Evolutionary conservation across 208 protist species (phyloP).

Genomic region (Crithidia thermophila): DNA sequence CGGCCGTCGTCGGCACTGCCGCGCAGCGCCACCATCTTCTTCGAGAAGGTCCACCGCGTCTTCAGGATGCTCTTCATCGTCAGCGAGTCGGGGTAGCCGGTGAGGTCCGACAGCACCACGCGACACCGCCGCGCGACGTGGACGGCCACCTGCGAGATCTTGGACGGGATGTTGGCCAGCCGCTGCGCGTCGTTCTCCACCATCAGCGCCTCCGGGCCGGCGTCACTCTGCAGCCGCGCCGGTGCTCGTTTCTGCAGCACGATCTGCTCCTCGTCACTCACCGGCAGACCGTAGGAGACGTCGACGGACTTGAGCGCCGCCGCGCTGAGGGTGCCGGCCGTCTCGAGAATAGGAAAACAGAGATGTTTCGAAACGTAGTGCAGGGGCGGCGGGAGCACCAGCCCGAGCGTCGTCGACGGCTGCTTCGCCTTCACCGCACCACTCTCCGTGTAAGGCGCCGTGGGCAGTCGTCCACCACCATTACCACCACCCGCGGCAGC

Average conservation of each 20-base stretch:
- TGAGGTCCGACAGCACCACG: constrained; percentile 76
- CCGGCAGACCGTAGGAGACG: constrained; percentile 78
- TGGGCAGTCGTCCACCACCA: too few relatives aligned
- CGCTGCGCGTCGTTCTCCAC: constrained; percentile 83
- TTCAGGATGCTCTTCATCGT: constrained; percentile 68
- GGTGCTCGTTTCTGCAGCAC: constrained; percentile 71
- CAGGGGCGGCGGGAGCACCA: constrained; percentile 71
- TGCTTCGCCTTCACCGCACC: not conserved
- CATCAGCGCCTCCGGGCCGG: constrained; percentile 57
- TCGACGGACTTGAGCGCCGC: constrained; percentile 53
- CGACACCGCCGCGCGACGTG: constrained; percentile 45
- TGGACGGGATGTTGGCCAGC: constrained; percentile 87
- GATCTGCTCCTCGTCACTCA: constrained; percentile 75
- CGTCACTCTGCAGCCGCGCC: constrained; percentile 52
- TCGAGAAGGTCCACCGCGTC: constrained; percentile 68
- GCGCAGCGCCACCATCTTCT: constrained; percentile 81
- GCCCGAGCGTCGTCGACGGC: constrained; percentile 37
- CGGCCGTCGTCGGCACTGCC: constrained; percentile 58
- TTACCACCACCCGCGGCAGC: too few relatives aligned
- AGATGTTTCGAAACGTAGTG: constrained; percentile 67
- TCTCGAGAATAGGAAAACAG: constrained; percentile 76
- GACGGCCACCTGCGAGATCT: constrained; percentile 42
- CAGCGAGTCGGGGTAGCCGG: constrained; percentile 64
- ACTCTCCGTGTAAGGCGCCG: not conserved
- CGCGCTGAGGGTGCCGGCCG: constrained; percentile 41